Conservation (phyloP, 805 yeast species). For the Kodamaea jinghongensis region DNA sequence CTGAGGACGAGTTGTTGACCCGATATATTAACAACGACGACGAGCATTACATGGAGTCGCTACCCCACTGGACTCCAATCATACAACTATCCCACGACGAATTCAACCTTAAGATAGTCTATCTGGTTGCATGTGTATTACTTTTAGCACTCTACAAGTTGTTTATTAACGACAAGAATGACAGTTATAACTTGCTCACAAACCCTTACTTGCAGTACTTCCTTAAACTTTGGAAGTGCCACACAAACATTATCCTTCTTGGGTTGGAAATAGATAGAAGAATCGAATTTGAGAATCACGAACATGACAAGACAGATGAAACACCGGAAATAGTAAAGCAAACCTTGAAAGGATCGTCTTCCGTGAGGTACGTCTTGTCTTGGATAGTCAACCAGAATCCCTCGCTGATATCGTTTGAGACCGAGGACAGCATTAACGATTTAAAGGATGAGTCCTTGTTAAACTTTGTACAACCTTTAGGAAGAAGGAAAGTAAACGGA, state of each 20-base stretch:
- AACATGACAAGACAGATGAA: constrained; percentile 19
- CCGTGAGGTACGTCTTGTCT: constrained; percentile 61
- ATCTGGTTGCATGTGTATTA: constrained; percentile 32
- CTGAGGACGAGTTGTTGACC: constrained; percentile 42
- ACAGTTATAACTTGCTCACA: constrained; percentile 38
- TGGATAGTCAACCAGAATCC: constrained; percentile 53
- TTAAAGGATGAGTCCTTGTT: constrained; percentile 55
- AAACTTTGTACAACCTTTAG: constrained; percentile 65
- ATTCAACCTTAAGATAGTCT: constrained; percentile 23
- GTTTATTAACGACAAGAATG: constrained; percentile 16
- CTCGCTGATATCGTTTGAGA: constrained; percentile 16
- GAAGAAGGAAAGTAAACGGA: constrained; percentile 51
- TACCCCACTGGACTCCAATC: constrained; percentile 28
- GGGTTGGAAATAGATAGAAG: constrained; percentile 54
- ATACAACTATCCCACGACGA: constrained; percentile 15
- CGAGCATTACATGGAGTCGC: constrained; percentile 22
- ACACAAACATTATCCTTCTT: constrained; percentile 54
- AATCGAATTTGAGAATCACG: constrained; percentile 30
- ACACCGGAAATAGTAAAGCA: constrained; percentile 34
- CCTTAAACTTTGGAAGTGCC: constrained; percentile 63
- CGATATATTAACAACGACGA: constrained; percentile 41
- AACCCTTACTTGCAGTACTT: constrained; percentile 64
- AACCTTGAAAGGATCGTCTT: constrained; percentile 57
- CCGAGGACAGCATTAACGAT: constrained; percentile 38
- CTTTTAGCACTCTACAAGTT: constrained; percentile 32